Evolutionary conservation across 164 flowering plant species (phyloP).

Genomic region (Aristolochia californica): DNA sequence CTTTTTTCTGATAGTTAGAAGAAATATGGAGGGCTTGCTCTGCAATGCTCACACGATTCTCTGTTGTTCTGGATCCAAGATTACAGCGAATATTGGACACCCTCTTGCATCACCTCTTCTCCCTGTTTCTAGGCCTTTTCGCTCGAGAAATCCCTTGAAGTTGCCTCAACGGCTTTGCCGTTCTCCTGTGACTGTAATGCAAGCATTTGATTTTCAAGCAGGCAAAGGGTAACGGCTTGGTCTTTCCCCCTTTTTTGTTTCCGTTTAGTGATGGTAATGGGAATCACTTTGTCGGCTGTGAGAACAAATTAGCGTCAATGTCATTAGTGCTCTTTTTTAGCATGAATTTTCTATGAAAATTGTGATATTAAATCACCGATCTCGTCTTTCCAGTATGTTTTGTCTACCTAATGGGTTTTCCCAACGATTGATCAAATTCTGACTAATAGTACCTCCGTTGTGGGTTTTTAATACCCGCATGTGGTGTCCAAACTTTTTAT

Average conservation of each 20-base stretch:
- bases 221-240: slow-evolving; percentile 35
- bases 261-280: not conserved
- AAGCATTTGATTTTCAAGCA: slow-evolving; percentile 32
- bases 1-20: too few relatives aligned
- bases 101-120: slow-evolving; percentile 3
- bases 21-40: too few relatives aligned
- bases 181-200: slow-evolving; percentile 6
- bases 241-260: not conserved
- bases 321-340: not conserved
- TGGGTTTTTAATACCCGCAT: too few relatives aligned
- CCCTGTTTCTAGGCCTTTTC: slow-evolving; percentile 4
- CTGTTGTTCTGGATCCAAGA: too few relatives aligned
- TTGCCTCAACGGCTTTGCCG: slow-evolving; percentile 13
- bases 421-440: too few relatives aligned
- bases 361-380: not conserved
- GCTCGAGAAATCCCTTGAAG: not conserved
- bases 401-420: not conserved
- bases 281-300: not conserved
- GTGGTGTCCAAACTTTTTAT: too few relatives aligned
- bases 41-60: too few relatives aligned
- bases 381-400: not conserved
- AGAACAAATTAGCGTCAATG: not conserved
- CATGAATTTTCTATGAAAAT: not conserved
- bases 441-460: too few relatives aligned
- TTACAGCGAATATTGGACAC: slow-evolving; percentile 5